Evolutionary conservation across 2,329 filamentous ascomycete genomes (phyloP), one percentile per base, ranked within the genome.

Genomic region (Stagonosporopsis vannaccii): DNA sequence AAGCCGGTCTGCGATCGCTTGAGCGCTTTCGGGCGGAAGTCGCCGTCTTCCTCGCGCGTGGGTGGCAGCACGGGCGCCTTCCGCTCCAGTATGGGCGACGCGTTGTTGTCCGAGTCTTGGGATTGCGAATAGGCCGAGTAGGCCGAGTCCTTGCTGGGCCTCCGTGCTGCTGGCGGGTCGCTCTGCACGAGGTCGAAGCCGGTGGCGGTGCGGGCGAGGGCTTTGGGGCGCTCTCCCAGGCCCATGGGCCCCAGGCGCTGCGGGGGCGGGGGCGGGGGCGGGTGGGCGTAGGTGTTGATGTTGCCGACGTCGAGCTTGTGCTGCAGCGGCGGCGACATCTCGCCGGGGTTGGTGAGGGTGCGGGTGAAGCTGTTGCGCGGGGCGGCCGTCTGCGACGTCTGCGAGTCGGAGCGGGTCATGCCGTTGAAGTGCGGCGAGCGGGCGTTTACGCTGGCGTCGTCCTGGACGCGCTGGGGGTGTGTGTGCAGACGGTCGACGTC

Each of bases 1-100:
- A 73, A 73, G 19, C 85, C 85, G 0, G 87, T 89, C 71, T 86
- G 84, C 1, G 82, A 83, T 36, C 86, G 80, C 56, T 80, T 79
- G 49, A 89, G 75, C 6, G 83, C 78, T 30, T 79, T 80, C 1
- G 86, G 85, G 56, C 74, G 70, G 67, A 87, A 87, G 42, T 79
- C 77, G 41, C 80, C 79, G 35, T 76, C 74, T 45, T 77, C 75
- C 52, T 68, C 76, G 55, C 61, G 58, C 1, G 64, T 74, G 15
- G 72, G 65, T n/a, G 70, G 63, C n/a, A 69, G 55, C 7, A 59
- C 65, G 3, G 70, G 64, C 23, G 62, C 57, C 56, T 65, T 70
- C 53, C 58, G 60, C 44, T 67, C 51, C 4, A 59, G 22, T 6
- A 68, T 59, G 2, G 69, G 62, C 48, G 72, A 74, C 15, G 56